These are phyloP conservation scores for Hemisphaericaspora xylofermentans DNA, from an alignment of 1,139 yeast species.

Conservation along the genomic window DNA sequence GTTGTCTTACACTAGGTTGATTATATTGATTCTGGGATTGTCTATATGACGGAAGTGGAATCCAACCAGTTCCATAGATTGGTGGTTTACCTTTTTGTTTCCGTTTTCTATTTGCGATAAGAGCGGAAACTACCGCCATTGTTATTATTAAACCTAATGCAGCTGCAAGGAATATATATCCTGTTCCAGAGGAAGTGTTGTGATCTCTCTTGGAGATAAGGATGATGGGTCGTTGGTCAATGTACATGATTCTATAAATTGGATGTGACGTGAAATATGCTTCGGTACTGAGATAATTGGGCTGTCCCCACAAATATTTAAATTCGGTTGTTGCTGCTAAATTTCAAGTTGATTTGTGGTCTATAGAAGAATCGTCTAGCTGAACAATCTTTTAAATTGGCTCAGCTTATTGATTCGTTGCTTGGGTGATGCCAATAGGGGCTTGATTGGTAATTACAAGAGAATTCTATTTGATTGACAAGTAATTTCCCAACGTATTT, in stretches of 20 bases:
- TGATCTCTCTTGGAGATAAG: neutral
- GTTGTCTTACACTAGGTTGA: slow-evolving; percentile 24
- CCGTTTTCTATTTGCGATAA: slow-evolving; percentile 60
- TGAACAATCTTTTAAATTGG: no score
- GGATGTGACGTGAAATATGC: no score
- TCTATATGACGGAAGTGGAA: slow-evolving; percentile 79
- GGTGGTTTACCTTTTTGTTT: slow-evolving; percentile 63
- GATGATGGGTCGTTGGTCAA: neutral
- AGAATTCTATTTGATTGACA: no score
- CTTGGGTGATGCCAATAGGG: no score
- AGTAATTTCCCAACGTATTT: no score
- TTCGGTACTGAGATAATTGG: no score
- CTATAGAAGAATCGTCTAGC: no score
- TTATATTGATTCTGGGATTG: slow-evolving; percentile 66
- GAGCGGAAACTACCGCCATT: slow-evolving; percentile 47
- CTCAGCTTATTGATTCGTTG: no score
- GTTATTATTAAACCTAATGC: slow-evolving; percentile 45
- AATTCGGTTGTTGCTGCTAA: no score
- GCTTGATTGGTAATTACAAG: no score
- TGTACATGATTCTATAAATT: neutral
- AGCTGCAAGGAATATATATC: slow-evolving; percentile 55
- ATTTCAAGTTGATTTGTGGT: no score
- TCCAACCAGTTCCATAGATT: slow-evolving; percentile 80
- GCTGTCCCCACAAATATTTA: no score
- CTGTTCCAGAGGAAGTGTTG: slow-evolving; percentile 32